These are phyloP conservation scores for Nicotiana benthamiana DNA, from an alignment of 257 asterid genomes.

Conservation along the genomic window DNA sequence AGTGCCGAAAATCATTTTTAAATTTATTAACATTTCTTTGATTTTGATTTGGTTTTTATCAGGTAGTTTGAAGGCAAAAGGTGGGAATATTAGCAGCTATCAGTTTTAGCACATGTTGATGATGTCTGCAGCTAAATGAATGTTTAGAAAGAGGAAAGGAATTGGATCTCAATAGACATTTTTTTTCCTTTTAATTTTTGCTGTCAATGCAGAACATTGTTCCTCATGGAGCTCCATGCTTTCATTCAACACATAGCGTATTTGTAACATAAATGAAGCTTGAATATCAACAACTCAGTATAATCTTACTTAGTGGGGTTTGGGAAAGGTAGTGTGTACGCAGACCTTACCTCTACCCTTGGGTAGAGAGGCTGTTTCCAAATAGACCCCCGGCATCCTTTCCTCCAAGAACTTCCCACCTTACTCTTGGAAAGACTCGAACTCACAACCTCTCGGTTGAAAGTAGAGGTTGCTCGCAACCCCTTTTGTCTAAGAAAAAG, in stretches of 20 bases:
- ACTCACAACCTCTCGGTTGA: no score
- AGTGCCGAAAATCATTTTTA: neutral
- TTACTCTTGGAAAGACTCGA: no score
- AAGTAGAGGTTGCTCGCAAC: no score
- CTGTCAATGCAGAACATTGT: constrained; percentile 20
- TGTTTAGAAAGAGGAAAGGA: constrained; percentile 10
- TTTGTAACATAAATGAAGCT: neutral
- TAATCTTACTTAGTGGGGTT: no score
- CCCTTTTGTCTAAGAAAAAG: no score
- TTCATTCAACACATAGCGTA: neutral
- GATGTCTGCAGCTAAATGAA: constrained; percentile 9
- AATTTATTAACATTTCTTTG: neutral
- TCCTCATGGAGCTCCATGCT: constrained; percentile 20
- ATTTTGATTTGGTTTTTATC: constrained; percentile 6
- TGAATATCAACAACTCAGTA: no score
- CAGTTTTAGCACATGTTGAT: neutral
- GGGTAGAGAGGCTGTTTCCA: no score
- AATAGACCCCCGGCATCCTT: no score
- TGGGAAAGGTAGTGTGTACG: no score
- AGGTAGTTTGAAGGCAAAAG: constrained; percentile 48
- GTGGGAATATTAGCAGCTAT: constrained; percentile 18
- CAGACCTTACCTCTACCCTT: no score
- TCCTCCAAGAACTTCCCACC: no score
- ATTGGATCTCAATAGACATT: constrained; percentile 29
- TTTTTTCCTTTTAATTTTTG: constrained; percentile 12